A percentile compares a stretch with the other conserved stretches of the same genome.
Evolutionary conservation across 345 rosid species (phyloP).

Genomic region (Raphanus sativus): DNA sequence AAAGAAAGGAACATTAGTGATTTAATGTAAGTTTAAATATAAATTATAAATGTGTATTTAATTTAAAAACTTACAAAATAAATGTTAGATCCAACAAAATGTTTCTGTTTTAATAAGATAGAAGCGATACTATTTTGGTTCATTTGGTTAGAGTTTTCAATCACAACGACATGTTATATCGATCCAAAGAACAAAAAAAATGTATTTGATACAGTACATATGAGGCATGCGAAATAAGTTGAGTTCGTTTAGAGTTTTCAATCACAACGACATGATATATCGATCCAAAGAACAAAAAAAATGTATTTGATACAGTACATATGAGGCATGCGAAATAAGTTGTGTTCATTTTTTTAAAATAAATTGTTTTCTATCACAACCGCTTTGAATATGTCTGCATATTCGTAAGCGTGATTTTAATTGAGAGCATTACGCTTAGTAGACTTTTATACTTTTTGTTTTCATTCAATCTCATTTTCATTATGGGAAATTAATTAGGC

Average conservation of each 20-base stretch:
- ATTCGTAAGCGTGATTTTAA: too few relatives aligned
- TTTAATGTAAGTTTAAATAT: too few relatives aligned
- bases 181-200: not conserved
- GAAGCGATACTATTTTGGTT: not conserved
- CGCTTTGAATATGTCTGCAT: too few relatives aligned
- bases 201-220: not conserved
- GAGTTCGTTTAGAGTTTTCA: not conserved
- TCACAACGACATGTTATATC: not conserved
- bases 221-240: not conserved
- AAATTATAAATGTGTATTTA: too few relatives aligned
- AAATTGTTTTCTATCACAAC: not conserved
- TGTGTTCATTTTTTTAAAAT: not conserved
- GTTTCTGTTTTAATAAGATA: too few relatives aligned
- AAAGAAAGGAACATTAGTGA: too few relatives aligned
- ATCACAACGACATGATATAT: not conserved
- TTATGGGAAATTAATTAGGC: too few relatives aligned
- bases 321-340: not conserved
- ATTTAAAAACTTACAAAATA: too few relatives aligned
- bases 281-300: not conserved
- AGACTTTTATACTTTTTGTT: too few relatives aligned
- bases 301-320: not conserved
- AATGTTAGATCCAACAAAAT: too few relatives aligned
- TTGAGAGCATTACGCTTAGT: too few relatives aligned
- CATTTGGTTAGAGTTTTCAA: not conserved
- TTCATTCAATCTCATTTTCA: too few relatives aligned